Evolutionary conservation across 2,329 filamentous ascomycete genomes (phyloP).

Genomic region (Dactylellina sp.): DNA sequence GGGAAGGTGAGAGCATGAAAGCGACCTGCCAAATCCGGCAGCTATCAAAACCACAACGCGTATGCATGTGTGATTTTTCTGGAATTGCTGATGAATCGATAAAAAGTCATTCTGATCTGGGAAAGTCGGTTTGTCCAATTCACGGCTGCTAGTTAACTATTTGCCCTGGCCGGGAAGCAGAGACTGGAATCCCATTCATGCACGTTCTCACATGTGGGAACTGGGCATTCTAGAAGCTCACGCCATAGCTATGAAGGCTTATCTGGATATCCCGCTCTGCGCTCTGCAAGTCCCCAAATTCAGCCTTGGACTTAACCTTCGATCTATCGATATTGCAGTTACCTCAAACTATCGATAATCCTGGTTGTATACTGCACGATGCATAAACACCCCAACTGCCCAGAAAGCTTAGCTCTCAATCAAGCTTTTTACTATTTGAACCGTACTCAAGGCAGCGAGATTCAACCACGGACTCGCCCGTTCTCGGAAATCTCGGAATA

Average conservation of each 20-base stretch:
- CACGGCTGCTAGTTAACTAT: no score
- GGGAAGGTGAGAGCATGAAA: not conserved
- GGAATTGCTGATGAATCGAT: not conserved
- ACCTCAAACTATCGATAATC: not conserved
- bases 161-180: no score
- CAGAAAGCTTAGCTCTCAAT: slow-evolving; percentile 15
- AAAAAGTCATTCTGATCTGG: slow-evolving; percentile 3
- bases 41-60: slow-evolving; percentile 5
- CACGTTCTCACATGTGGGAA: no score
- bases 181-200: no score
- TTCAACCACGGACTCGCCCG: slow-evolving; percentile 1
- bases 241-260: no score
- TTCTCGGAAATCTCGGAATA: not conserved
- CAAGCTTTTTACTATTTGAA: slow-evolving; percentile 12
- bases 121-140: not conserved
- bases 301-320: no score
- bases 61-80: not conserved
- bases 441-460: slow-evolving; percentile 20
- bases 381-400: not conserved
- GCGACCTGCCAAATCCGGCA: slow-evolving; percentile 22
- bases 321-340: not conserved
- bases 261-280: no score
- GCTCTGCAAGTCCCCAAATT: no score
- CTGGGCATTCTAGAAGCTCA: no score
- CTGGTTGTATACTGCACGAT: not conserved